phyloP scores from a whole-genome alignment of 495 filamentous ascomycete genomes.

The Hypoxylon fuscum region DNA sequence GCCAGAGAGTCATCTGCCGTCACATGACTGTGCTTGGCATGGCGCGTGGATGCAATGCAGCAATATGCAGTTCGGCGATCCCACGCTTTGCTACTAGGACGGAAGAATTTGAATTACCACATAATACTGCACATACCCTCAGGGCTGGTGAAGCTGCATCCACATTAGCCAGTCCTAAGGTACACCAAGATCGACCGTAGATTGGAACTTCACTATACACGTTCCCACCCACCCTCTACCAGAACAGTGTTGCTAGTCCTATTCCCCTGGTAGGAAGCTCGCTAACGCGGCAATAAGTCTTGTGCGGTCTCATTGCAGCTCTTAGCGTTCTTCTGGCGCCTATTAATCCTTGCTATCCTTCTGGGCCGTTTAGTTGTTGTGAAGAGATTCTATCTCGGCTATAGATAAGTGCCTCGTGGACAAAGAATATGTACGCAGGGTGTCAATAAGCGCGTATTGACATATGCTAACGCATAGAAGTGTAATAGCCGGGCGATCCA shows the following conservation, averaged over 20 bases:
- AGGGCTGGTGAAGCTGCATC: neutral
- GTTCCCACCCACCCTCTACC: slow-evolving; percentile 8
- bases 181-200: slow-evolving; percentile 28
- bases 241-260: neutral
- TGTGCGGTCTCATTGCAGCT: slow-evolving; percentile 19
- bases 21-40: slow-evolving; percentile 42
- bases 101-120: slow-evolving; percentile 4
- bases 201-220: slow-evolving; percentile 10
- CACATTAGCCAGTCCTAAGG: slow-evolving; percentile 21
- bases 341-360: slow-evolving; percentile 21
- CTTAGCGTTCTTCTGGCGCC: slow-evolving; percentile 29
- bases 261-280: slow-evolving; percentile 21
- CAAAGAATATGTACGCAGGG: slow-evolving; percentile 24
- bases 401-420: slow-evolving; percentile 15
- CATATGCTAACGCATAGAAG: slow-evolving; percentile 34
- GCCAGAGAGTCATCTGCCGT: slow-evolving; percentile 4
- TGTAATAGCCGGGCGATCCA: slow-evolving; percentile 25
- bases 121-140: no score
- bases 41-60: slow-evolving; percentile 34
- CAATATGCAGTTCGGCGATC: slow-evolving; percentile 29
- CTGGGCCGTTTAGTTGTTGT: neutral
- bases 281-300: slow-evolving; percentile 12
- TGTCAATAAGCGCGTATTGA: slow-evolving; percentile 39
- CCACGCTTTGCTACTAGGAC: no score
- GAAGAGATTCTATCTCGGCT: slow-evolving; percentile 15